Evolutionary conservation across 305 asterid genomes (phyloP).

Genomic region (Nicotiana rustica): DNA sequence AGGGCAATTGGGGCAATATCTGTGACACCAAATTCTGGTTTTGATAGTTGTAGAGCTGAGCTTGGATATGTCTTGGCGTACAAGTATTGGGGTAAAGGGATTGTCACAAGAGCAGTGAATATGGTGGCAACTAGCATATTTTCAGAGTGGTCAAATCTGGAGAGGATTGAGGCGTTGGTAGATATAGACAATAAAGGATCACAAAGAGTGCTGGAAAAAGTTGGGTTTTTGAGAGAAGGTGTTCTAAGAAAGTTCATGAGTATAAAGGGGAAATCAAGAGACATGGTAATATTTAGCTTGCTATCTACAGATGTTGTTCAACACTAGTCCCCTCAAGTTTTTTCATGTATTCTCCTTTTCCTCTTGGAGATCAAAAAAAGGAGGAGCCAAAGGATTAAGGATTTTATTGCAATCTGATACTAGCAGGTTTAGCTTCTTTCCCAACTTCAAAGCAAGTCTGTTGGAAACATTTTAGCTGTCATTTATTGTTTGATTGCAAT

Average conservation of each 20-base stretch:
- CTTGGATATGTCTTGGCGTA: constrained; percentile 61
- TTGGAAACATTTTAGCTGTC: no score
- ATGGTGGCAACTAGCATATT: constrained; percentile 51
- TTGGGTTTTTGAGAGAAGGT: constrained; percentile 59
- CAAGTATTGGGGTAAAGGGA: constrained; percentile 63
- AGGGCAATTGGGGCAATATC: constrained; percentile 42
- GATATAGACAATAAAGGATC: constrained; percentile 54
- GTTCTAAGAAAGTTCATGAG: constrained; percentile 48
- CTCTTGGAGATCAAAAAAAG: no score
- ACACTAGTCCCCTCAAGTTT: no score
- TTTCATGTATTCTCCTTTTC: no score
- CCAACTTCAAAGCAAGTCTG: no score
- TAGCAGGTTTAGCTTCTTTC: no score
- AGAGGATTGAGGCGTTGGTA: constrained; percentile 61
- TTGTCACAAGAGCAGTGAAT: constrained; percentile 57
- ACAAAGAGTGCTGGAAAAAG: constrained; percentile 63
- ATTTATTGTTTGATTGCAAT: no score
- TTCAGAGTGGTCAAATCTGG: constrained; percentile 53
- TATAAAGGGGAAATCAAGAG: constrained; percentile 46
- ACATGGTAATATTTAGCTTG: constrained; percentile 53
- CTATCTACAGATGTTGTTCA: constrained; percentile 34
- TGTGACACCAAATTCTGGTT: constrained; percentile 50
- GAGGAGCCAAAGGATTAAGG: no score
- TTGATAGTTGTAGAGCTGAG: constrained; percentile 52
- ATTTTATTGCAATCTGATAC: no score